Evolutionary conservation across 306 rosid species (phyloP), one percentile per base, ranked within the genome.

Genomic region (Heteromeles arbutifolia): DNA sequence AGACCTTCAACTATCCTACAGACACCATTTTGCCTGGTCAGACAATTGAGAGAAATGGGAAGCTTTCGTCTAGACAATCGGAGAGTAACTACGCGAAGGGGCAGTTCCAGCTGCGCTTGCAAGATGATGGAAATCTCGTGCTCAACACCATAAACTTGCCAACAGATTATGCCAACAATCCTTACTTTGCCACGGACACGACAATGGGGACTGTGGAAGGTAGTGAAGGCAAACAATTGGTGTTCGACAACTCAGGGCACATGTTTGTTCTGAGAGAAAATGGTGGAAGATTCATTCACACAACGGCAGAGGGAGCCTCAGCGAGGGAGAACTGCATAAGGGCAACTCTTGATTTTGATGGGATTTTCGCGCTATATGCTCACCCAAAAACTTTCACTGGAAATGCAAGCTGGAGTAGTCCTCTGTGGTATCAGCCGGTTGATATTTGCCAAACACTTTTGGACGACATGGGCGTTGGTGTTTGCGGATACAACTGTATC

Each of bases 1-100:
- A 81, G 18, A 83, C 66, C 67, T 89, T 86, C 54, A 24, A 50
- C 19, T 15, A 79, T 28, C 93, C 88, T 17, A 82, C 77, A 15
- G 91, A 89, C 67, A 89, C 93, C 34, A 64, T 89, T 26, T 81
- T 89, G 22, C 90, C 94, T 2, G 64, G 17, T 8, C 94, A 89
- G 62, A 67, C 18, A 7, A 0, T 89, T 39, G 31, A 77, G 43
- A 74, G 13, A 34, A 71, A 75, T 7, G 79, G 44, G 9, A 11
- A 13, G 4, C 79, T 87, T 5, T 65, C 41, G 41, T 37, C 81
- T 3, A 70, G 75, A 57, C 74, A 64, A 37, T 6, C 28, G 76
- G 74, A 58, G 75, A 76, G 69, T 18, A 77, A 84, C 37, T 89
- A 74, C 41, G 76, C 87, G 3, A 74, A 14, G 24, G 85, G 85